A percentile compares a stretch with the other conserved stretches of the same genome.
phyloP scores from a whole-genome alignment of 495 filamentous ascomycete species.

The Schizothecium vesticola region DNA sequence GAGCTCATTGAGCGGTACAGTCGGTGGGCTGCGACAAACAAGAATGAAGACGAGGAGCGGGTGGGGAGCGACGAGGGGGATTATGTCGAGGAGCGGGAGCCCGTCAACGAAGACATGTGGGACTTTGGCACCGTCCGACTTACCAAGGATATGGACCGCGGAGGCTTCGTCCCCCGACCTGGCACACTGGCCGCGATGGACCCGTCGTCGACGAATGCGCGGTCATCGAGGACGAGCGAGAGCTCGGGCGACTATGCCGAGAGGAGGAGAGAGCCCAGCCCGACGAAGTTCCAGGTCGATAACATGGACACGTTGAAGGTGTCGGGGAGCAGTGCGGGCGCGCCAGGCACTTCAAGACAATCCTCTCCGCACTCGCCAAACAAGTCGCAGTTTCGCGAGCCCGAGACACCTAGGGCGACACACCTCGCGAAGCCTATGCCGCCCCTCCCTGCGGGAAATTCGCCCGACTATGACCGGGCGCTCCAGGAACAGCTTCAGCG shows the following conservation, averaged over 20 bases:
- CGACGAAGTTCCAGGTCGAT: constrained; percentile 36
- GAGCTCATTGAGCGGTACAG: constrained; percentile 88
- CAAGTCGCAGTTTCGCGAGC: constrained; percentile 30
- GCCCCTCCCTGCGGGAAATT: constrained; percentile 22
- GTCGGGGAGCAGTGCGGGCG: constrained; percentile 11
- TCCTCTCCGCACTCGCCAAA: constrained; percentile 55
- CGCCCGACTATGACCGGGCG: constrained; percentile 55
- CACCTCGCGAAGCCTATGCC: constrained; percentile 34
- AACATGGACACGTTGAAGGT: constrained; percentile 39
- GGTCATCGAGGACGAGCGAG: constrained; percentile 44
- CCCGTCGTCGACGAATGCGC: constrained; percentile 64
- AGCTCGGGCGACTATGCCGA: constrained; percentile 46
- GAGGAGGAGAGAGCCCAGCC: constrained; percentile 34
- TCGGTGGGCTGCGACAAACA: constrained; percentile 72
- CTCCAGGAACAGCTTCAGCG: constrained; percentile 55
- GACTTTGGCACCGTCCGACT: constrained; percentile 91
- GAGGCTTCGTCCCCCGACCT: constrained; percentile 40
- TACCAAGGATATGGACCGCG: constrained; percentile 46
- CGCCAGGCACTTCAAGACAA: constrained; percentile 35
- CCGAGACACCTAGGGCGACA: constrained; percentile 43
- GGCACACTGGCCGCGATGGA: constrained; percentile 62
- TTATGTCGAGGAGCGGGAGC: constrained; percentile 23
- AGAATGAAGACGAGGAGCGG: constrained; percentile 55
- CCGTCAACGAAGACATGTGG: constrained; percentile 80
- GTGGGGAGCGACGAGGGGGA: constrained; percentile 32